Evolutionary conservation across 139 green algal genomes (phyloP), one percentile per base, ranked within the genome.

Genomic region (Asterochloris erici): DNA sequence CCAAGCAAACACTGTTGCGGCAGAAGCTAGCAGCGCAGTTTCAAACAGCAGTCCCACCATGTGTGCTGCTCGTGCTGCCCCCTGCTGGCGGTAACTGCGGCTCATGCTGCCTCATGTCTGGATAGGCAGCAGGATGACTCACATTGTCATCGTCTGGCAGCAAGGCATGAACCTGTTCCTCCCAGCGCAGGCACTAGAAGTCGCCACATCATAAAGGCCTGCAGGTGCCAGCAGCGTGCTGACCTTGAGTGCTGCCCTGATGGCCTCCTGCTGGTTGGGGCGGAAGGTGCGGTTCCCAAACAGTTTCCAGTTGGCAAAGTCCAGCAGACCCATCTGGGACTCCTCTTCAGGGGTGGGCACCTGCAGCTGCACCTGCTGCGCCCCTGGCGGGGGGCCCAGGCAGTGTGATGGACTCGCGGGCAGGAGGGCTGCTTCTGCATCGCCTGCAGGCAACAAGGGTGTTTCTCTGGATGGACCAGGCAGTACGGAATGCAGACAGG

Each of bases 261-360:
- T 86, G 38, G 97, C 92, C 2, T 94, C 90, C 11, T 89, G 79
- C 78, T 93, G 94, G 76, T 87, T 83, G 64, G 61, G 74, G 83
- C 91, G 90, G 82, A 92, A 95, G 82, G 80, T 86, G 73, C 17
- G 47, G 73, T 90, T 90, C 76, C 90, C 89, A 87, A 93, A 93
- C 19, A 90, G 83, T 74, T 84, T 83, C 15, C 63, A 60, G 75
- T 93, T 93, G 26, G 84, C 89, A 76, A 86, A 89, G 70, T 90
- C 86, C 70, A 90, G 73, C 54, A 85, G 10, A 28, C 87, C 83
- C 81, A 92, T 80, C 54, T 63, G 68, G 24, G 19, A 13, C 79
- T 91, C 88, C 68, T 88, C 80, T 0, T 38, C 19, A 0, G 82
- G 82, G 15, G 78, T 11, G 16, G 75, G 54, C 14, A 61, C 68